Base-by-base conservation (phyloP, 2,329 filamentous ascomycete genomes). In the Aspergillus thermomutatus region DNA sequence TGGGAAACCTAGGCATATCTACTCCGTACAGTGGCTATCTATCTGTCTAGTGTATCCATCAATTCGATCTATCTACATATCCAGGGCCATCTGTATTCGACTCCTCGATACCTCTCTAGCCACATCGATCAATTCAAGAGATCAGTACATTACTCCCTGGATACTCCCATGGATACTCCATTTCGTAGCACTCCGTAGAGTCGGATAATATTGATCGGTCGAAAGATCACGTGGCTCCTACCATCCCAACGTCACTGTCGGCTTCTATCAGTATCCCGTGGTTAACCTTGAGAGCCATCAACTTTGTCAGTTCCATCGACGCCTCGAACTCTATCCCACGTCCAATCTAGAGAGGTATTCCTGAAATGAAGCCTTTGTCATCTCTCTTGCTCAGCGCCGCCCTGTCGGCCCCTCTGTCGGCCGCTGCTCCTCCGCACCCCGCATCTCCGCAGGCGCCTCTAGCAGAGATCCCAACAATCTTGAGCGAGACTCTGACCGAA, bases 371-470 rank as follows among this genome's bases (percentile, higher is more conserved):
- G 52, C 43, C 43, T 26, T 2, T 46, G 43, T 56, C 59, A 23
- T 64, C 57, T 46, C 52, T 69, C 26, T 57, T 61, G 45, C 59
- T 62, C 17, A 58, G 58, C 41, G 54, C 65, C 25, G 58, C 62
- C 41, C 43, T 46, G 19, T 17, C 10, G 28, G 54, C 62, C 40
- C 48, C n/a, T n/a, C 43, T 46, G 19, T 17, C 53, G 17, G 59
- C 58, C 3, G 60, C 61, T 31, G 67, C 64, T 63, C 66, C 67
- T 66, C 68, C 65, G 66, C 62, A 67, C 63, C 64, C 65, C 64
- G 64, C 65, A 66, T 57, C 54, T 40, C 54, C 57, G 31, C 66
- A 66, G 49, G 62, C 61, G 28, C 61, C 50, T 23, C 41, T 59
- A 21, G 43, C 19, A 46, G 23, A 14, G 1, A 46, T 23, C 26